Base-by-base conservation (phyloP, 2,329 filamentous ascomycete genomes). In the Lomentospora prolificans region DNA sequence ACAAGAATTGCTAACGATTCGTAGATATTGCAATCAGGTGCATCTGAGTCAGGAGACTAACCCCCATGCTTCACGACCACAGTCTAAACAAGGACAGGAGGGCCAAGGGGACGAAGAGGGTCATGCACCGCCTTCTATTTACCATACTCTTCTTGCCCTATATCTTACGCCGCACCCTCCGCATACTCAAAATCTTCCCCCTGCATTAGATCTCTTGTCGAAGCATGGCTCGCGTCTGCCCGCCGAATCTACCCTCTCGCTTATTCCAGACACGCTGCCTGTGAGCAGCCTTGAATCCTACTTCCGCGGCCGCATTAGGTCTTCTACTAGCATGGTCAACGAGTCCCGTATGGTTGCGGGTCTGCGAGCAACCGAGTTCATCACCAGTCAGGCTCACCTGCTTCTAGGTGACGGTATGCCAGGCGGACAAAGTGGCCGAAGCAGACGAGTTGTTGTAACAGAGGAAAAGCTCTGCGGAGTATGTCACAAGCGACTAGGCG, bases 141-240 rank as follows among this genome's bases (percentile, higher is more conserved):
- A 97, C 69, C 88, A 96, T 64, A 92, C 85, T 5, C 81, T 99
- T 3, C 80, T 99, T 8, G 89, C 89, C 1, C 80, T 99, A 2
- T 99, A 97, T 67, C 80, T 99, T 3, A 84, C 84, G 2, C 94
- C 94, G 0, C 85, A 88, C 1, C 75, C 84, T 8, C 85, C 87
- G 0, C 79, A 95, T 63, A 71, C 82, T 57, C 81, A 85, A 7
- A 86, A 87, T 60, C 86, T 90, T 66, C 79, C 78, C 1, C 90
- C 92, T 1, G 94, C 94, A 0, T 78, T 99, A 4, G 82, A 87
- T 30, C 81, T 99, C 17, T 82, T 99, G n/a, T 90, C 88, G 46
- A 89, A 89, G 63, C 94, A 99, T 66, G 94, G 94, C 51, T 90
- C 92, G 9, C 87, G 94, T 9, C 81, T 99, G 4, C 92, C 95